These are phyloP conservation scores for Tuber calosporum DNA, from an alignment of 495 filamentous ascomycete genomes.

Conservation along the genomic window DNA sequence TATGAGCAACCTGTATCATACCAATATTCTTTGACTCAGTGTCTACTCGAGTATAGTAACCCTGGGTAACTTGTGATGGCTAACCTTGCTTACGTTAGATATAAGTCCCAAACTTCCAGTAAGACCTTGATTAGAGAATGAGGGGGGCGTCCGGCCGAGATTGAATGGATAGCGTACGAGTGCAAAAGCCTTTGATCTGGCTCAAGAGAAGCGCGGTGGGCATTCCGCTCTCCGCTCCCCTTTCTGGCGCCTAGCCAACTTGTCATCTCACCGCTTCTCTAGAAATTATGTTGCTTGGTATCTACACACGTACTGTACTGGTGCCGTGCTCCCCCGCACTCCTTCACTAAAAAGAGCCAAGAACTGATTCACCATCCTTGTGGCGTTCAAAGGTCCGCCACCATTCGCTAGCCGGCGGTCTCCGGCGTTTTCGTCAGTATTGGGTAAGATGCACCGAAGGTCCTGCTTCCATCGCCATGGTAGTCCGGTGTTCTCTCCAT, in stretches of 20 bases:
- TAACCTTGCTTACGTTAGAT: not conserved
- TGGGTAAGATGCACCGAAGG: not conserved
- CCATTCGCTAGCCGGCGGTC: not conserved
- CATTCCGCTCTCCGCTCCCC: not conserved
- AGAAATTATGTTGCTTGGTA: not conserved
- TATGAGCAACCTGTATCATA: not conserved
- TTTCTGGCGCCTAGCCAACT: not conserved
- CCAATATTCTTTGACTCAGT: not conserved
- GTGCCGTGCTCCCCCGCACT: not conserved
- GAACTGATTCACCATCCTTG: not conserved
- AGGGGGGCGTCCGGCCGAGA: not conserved
- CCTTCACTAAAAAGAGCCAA: not conserved
- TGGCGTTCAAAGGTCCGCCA: not conserved
- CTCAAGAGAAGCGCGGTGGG: not conserved
- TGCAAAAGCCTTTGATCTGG: not conserved
- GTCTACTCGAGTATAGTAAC: not conserved
- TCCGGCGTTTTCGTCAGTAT: not conserved
- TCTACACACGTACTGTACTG: no score
- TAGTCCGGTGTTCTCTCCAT: conserved; percentile 2
- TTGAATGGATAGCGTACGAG: not conserved
- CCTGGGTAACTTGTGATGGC: not conserved
- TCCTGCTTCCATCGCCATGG: not conserved
- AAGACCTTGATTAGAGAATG: not conserved
- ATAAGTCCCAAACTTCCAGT: not conserved
- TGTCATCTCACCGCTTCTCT: not conserved